Evolutionary conservation across 1,284 basidiomycete genomes (phyloP).

Genomic region (Blastosporella zonata): DNA sequence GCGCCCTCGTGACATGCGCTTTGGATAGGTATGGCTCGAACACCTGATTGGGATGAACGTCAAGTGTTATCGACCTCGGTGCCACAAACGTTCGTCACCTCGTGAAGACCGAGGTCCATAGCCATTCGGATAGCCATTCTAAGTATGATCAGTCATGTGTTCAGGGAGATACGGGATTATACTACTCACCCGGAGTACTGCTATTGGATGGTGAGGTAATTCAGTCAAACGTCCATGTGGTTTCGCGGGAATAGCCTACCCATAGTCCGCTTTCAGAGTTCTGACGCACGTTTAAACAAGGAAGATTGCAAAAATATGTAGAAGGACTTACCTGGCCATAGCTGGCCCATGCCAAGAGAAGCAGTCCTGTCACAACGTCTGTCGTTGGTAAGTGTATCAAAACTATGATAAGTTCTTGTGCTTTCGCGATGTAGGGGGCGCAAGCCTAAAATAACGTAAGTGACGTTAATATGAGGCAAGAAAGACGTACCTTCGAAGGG

Average conservation of each 20-base stretch:
- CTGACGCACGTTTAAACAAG: slow-evolving; percentile 6
- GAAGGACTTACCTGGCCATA: slow-evolving; percentile 14
- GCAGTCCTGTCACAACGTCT: slow-evolving; percentile 17
- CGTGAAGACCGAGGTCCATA: slow-evolving; percentile 16
- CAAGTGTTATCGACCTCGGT: not conserved
- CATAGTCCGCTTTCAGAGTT: slow-evolving; percentile 19
- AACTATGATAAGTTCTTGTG: slow-evolving; percentile 16
- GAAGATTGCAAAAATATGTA: not conserved
- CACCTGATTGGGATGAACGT: slow-evolving; percentile 6
- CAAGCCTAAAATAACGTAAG: slow-evolving; percentile 9
- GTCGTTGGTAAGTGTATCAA: slow-evolving; percentile 16
- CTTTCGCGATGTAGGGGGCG: slow-evolving; percentile 17
- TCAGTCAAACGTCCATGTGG: slow-evolving; percentile 4
- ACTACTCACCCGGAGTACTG: slow-evolving; percentile 18
- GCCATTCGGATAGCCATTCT: slow-evolving; percentile 20
- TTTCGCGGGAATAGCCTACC: slow-evolving; percentile 12
- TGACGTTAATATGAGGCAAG: not conserved
- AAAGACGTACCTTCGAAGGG: slow-evolving; percentile 10
- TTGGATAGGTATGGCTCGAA: slow-evolving; percentile 12
- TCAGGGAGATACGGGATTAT: not conserved
- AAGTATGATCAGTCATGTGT: slow-evolving; percentile 1
- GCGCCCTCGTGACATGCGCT: slow-evolving; percentile 14
- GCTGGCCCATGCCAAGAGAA: slow-evolving; percentile 17
- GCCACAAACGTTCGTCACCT: slow-evolving; percentile 13
- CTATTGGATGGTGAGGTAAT: slow-evolving; percentile 5